phyloP scores from a whole-genome alignment of 768 basidiomycete genomes.

The Lyophyllum decastes region DNA sequence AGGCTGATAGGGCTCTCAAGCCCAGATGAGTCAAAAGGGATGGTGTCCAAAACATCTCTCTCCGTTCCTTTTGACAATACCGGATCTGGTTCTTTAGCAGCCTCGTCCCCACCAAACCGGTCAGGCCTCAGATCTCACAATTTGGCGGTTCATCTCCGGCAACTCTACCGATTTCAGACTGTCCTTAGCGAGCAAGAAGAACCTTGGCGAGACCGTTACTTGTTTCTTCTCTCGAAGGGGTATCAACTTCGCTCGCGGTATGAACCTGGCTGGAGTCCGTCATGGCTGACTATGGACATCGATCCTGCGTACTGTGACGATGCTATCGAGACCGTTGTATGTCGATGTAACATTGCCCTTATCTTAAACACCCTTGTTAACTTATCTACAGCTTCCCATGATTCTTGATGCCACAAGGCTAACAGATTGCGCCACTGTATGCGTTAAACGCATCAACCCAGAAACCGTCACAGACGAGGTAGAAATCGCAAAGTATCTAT shows the following conservation, averaged over 20 bases:
- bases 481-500: constrained; percentile 10
- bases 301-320: constrained; percentile 7
- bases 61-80: neutral
- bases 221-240: constrained; percentile 24
- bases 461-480: constrained; percentile 5
- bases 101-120: neutral
- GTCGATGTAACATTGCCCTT: neutral
- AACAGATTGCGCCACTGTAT: neutral
- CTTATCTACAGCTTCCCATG: neutral
- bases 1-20: neutral
- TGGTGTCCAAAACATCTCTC: neutral
- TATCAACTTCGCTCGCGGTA: constrained; percentile 30
- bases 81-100: neutral
- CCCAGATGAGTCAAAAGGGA: neutral
- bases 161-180: neutral
- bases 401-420: constrained; percentile 12
- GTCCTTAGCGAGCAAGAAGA: constrained; percentile 9
- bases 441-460: constrained; percentile 12
- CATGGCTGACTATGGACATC: constrained; percentile 22
- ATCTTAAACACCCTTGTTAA: too few species aligned
- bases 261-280: constrained; percentile 29
- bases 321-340: neutral
- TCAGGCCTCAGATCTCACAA: neutral
- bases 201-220: constrained; percentile 25
- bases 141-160: neutral